Evolutionary conservation across 2,329 filamentous ascomycete species (phyloP).

Genomic region (Aureobasidium subglaciale): DNA sequence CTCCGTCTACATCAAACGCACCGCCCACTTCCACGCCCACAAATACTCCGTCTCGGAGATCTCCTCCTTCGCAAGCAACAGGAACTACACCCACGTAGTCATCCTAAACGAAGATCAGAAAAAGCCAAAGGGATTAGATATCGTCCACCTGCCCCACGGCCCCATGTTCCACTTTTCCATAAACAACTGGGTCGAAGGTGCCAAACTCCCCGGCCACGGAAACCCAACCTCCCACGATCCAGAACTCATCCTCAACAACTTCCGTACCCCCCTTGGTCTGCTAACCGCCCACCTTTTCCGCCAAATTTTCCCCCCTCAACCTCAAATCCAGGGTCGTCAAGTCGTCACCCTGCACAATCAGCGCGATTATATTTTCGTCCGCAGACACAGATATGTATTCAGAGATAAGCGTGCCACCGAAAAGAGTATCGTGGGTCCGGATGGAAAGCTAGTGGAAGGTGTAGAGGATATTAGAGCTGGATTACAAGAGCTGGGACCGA

Average conservation of each 20-base stretch:
- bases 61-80: constrained; percentile 71
- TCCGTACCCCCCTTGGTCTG: constrained; percentile 84
- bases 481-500: constrained; percentile 81
- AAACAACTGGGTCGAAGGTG: constrained; percentile 83
- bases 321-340: constrained; percentile 78
- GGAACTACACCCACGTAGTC: constrained; percentile 75
- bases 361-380: constrained; percentile 90
- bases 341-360: constrained; percentile 92
- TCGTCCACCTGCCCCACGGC: constrained; percentile 75
- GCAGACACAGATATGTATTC: constrained; percentile 87
- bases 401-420: constrained; percentile 80
- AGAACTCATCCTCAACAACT: constrained; percentile 87
- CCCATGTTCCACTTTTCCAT: constrained; percentile 92
- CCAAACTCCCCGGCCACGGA: constrained; percentile 80
- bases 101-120: constrained; percentile 88
- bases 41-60: constrained; percentile 93
- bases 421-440: constrained; percentile 73
- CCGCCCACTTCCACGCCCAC: constrained; percentile 73
- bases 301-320: constrained; percentile 68
- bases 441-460: constrained; percentile 77
- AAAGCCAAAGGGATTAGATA: constrained; percentile 69
- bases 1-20: constrained; percentile 73
- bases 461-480: constrained; percentile 81
- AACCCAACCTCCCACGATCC: constrained; percentile 86
- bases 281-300: constrained; percentile 81